Evolutionary conservation across 345 rosid genomes (phyloP), one percentile per base, ranked within the genome.

Genomic region (Populus ilicifolia): DNA sequence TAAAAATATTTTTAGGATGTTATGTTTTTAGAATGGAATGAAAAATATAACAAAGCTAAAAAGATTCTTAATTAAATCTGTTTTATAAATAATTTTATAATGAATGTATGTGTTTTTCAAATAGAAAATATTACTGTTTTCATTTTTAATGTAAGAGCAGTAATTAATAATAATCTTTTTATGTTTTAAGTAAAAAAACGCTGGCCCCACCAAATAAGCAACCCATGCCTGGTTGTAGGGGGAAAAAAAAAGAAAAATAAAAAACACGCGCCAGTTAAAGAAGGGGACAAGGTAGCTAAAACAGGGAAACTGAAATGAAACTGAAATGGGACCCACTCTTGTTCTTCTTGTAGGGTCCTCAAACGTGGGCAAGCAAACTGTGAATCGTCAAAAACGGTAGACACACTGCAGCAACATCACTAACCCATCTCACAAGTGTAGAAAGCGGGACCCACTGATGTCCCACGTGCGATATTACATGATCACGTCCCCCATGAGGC

Each of bases 191-290:
- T 5, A 33, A 33, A 33, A 33, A 33, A 33, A 33, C 5, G 44
- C 44, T 4, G 74, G 84, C 66, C 81, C 88, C 80, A 82, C 73
- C 69, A 27, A 66, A 74, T 71, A 71, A 74, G 75, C 36, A 85
- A 70, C 72, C 84, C 83, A 77, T 79, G 84, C 85, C 80, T 78
- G 67, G 77, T 84, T 81, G 86, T 85, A 88, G 77, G 25, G 48
- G 70, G 20, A 2, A 6, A 8, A 4, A 5, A 50, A 23, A n/a
- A n/a, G 0, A 18, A 4, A 1, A 2, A 54, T 2, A 54, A 21
- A 21, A 41, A 41, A 41, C 11, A 10, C 4, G 79, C 64, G 56
- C 77, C 61, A 50, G 11, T 61, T 66, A 50, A 59, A 38, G 66
- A 30, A 73, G 69, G 72, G 29, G 72, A 75, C 76, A 73, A 71